A percentile compares a stretch with the other conserved stretches of the same genome.
Conservation (phyloP, 257 asterid genomes). For the Verbena officinalis region DNA sequence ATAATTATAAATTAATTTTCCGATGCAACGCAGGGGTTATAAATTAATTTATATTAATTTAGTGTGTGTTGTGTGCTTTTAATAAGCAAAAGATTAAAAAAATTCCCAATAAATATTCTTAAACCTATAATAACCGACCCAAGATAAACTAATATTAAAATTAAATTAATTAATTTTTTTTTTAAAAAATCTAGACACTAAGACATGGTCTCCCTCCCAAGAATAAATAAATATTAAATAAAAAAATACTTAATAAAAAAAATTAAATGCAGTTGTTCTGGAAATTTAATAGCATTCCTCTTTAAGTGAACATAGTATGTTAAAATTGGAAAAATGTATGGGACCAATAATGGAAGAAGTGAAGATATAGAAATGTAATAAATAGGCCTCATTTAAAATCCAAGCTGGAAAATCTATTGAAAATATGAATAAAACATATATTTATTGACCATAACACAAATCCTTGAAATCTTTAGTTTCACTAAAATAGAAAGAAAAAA, state of each 20-base stretch:
- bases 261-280: constrained; percentile 19
- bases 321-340: constrained; percentile 9
- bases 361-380: not conserved
- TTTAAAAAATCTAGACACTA: too few relatives aligned
- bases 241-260: not conserved
- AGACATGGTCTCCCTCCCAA: too few relatives aligned
- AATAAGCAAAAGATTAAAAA: too few relatives aligned
- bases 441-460: not conserved
- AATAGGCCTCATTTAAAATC: not conserved
- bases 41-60: too few relatives aligned
- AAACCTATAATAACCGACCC: too few relatives aligned
- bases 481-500: constrained; percentile 5
- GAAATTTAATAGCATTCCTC: constrained; percentile 5
- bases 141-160: too few relatives aligned
- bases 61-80: too few relatives aligned
- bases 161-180: too few relatives aligned
- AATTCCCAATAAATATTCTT: too few relatives aligned
- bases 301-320: not conserved
- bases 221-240: not conserved
- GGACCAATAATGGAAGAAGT: not conserved
- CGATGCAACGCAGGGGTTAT: too few relatives aligned
- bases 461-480: not conserved
- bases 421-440: not conserved
- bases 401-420: constrained; percentile 13
- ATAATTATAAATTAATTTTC: too few relatives aligned